Base-by-base conservation (phyloP, 768 basidiomycete species). In the Psilocybe azurescens region DNA sequence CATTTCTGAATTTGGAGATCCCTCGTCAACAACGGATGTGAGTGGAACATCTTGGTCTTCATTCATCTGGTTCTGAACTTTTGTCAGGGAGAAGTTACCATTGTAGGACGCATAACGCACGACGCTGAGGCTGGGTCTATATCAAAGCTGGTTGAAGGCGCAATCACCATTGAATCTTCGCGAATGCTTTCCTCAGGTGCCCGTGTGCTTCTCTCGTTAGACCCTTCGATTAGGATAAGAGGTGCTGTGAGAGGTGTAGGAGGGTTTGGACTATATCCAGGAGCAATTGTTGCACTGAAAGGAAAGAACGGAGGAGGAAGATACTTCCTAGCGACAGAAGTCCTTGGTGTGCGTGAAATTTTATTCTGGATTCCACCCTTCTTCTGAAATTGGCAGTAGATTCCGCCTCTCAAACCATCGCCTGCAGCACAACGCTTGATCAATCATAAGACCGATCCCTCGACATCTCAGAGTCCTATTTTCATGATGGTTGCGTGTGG, bases 281-380 rank as follows among this genome's bases (percentile, higher is more conserved):
- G 97, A 3, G 89, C 89, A 30, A 86, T 99, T 55, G 90, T 90
- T 1, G 95, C 90, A 0, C 70, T 98, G 33, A 92, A 87, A 63
- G 97, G 97, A 0, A 86, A 84, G 72, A 99, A 99, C 73, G 95
- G 95, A 1, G 93, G 95, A 2, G 95, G 93, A 5, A 91, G 88
- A 2, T 88, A 88, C 78, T 99, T 98, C 71, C 80, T 87, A 9
- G 96, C 90, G 0, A 86, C 86, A 28, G 95, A 98, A 69, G 79
- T 97, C 8, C 74, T 97, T 39, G 65, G 97, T 98, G 70, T 72
- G 90, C 77, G 14, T 18, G 30, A 28, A 32, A 14, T 11, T 14
- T 20, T 30, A 59, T 24, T 24, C 24, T 44, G 53, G 16, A 1
- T 7, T 49, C 2, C 33, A 8, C 24, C 3, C 28, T 3, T 8